Evolutionary conservation across 2,329 filamentous ascomycete genomes (phyloP), one percentile per base, ranked within the genome.

Genomic region (Diaporthe nobilis): DNA sequence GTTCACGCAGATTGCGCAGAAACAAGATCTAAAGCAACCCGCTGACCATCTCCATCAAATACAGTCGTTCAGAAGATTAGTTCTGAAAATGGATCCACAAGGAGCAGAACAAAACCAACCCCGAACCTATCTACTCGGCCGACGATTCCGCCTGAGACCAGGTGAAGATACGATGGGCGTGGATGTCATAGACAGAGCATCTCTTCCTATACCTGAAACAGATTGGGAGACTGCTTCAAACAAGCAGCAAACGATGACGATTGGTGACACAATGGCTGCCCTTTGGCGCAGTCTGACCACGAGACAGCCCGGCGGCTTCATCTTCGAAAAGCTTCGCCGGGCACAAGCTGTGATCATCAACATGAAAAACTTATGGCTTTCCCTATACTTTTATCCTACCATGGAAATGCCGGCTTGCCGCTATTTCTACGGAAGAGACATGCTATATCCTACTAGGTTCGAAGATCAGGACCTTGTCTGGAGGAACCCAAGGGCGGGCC

Each of bases 281-380:
- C 28, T 57, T 10, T 57, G 53, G 53, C 28, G 53, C 31, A 20
- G 28, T 10, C 13, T 57, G 28, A 57, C 28, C 53, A 34, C 53
- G 53, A 57, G 28, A 57, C 53, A 57, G 53, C 53, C 28, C 15
- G 53, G 53, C 53, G 53, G 53, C 13, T 57, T 57, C 53, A 22
- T 57, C 15, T 22, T 34, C 15, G 53, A 57, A 17, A 57, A 57
- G 28, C 28, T 57, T 28, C 53, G 53, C 28, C 53, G 53, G 28
- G 53, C 28, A 34, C 28, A 12, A 34, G 13, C 53, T 20, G 7
- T 31, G 53, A 20, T 57, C 28, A 57, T 3, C 53, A 34, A 13
- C 5, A 2, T 57, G 28, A 4, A 20, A 15, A 13, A 57, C 4
- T 57, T 34, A 8, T 34, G 28, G 53, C 5, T 31, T 51, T n/a